Evolutionary conservation across 2,329 filamentous ascomycete genomes (phyloP).

Genomic region (Didymella segeticola): DNA sequence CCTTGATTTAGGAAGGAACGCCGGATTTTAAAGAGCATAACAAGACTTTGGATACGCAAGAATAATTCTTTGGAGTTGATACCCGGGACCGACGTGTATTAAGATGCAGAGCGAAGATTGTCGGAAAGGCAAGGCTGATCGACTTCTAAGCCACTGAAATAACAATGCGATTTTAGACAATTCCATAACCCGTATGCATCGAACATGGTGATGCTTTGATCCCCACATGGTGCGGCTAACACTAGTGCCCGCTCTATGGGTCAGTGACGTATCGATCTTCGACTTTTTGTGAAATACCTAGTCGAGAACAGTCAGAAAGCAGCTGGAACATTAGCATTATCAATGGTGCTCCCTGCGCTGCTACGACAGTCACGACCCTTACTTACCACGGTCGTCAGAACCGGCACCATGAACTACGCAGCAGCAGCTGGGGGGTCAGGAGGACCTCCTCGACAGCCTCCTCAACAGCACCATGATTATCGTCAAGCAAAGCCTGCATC

Average conservation of each 20-base stretch:
- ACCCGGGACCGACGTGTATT: neutral
- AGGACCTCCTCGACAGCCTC: constrained; percentile 1
- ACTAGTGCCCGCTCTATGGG: constrained; percentile 21
- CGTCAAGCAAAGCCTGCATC: constrained; percentile 1
- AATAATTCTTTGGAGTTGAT: neutral
- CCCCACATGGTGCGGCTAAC: constrained; percentile 20
- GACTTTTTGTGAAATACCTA: constrained; percentile 6
- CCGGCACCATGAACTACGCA: constrained; percentile 26
- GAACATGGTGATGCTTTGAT: constrained; percentile 9
- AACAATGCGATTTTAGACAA: neutral
- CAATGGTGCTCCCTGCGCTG: constrained; percentile 4
- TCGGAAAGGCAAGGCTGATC: neutral
- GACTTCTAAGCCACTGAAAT: neutral
- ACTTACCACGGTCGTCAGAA: constrained; percentile 11
- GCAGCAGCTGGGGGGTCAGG: constrained; percentile 23
- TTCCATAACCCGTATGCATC: neutral
- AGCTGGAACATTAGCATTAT: neutral
- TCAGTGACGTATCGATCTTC: constrained; percentile 30
- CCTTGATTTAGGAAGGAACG: constrained; percentile 25
- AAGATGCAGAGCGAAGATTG: neutral
- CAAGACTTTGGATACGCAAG: neutral
- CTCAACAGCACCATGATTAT: neutral
- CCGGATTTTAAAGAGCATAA: neutral
- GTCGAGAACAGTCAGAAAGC: constrained; percentile 1
- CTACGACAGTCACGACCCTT: neutral